Conservation (phyloP, 805 yeast species). For the Barnettozyma populi region DNA sequence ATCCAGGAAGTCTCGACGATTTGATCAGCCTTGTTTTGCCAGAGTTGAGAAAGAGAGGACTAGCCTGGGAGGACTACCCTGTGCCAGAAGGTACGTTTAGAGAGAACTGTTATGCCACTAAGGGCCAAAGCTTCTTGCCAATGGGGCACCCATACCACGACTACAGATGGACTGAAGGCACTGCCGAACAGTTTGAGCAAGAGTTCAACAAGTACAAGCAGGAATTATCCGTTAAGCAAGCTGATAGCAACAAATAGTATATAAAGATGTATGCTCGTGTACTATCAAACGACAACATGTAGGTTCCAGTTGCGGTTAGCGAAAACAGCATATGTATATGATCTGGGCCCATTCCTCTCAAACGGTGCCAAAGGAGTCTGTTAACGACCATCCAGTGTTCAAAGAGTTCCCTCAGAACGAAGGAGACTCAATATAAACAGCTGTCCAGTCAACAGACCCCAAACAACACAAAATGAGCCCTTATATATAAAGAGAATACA, state of each 20-base stretch:
- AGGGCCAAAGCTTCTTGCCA: slow-evolving; percentile 16
- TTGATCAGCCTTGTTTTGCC: slow-evolving; percentile 32
- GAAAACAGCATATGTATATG: slow-evolving; percentile 23
- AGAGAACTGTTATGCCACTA: slow-evolving; percentile 23
- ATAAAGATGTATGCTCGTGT: slow-evolving; percentile 27
- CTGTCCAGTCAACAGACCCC: not conserved
- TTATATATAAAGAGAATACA: not conserved
- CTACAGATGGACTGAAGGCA: slow-evolving; percentile 22
- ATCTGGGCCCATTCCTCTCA: slow-evolving; percentile 10
- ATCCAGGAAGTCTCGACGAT: slow-evolving; percentile 36
- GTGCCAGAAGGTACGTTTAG: slow-evolving; percentile 30
- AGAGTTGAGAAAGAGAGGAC: slow-evolving; percentile 30
- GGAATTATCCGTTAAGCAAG: slow-evolving; percentile 3
- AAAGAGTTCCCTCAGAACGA: slow-evolving; percentile 5
- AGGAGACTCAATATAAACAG: not conserved
- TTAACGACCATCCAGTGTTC: not conserved
- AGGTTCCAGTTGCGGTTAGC: slow-evolving; percentile 30
- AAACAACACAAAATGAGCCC: not conserved
- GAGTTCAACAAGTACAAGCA: slow-evolving; percentile 6
- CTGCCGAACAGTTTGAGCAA: slow-evolving; percentile 25
- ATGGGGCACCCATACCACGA: slow-evolving; percentile 14
- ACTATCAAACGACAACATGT: slow-evolving; percentile 31
- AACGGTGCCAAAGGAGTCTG: slow-evolving; percentile 6
- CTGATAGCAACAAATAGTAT: not conserved
- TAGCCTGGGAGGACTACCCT: slow-evolving; percentile 31